Conservation (phyloP, 371 early-diverging fungal species). For the Mucor sp. region DNA sequence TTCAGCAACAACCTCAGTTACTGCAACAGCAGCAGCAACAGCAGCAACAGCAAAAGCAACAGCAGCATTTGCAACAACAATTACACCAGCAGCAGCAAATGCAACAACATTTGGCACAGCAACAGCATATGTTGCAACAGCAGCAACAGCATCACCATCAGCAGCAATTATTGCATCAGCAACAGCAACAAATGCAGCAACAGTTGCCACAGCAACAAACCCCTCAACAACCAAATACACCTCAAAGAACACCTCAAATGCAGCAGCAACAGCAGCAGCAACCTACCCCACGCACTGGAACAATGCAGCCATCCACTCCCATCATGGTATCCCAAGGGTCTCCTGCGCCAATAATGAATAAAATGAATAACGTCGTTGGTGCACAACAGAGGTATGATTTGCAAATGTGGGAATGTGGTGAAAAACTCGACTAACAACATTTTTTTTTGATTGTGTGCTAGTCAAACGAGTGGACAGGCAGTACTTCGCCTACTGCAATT, state of each 20-base stretch:
- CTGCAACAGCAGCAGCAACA: slow-evolving; percentile 21
- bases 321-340: slow-evolving; percentile 28
- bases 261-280: slow-evolving; percentile 4
- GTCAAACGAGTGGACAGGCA: slow-evolving; percentile 36
- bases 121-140: not conserved
- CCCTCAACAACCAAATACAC: slow-evolving; percentile 6
- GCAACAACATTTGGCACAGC: slow-evolving; percentile 9
- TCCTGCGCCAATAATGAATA: slow-evolving; percentile 18
- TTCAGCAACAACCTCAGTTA: slow-evolving; percentile 16
- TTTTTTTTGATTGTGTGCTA: not conserved
- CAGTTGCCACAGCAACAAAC: not conserved
- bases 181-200: slow-evolving; percentile 7
- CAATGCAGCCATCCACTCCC: slow-evolving; percentile 27
- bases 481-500: slow-evolving; percentile 47
- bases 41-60: slow-evolving; percentile 12
- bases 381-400: slow-evolving; percentile 14
- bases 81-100: slow-evolving; percentile 6
- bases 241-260: slow-evolving; percentile 9
- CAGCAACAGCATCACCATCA: slow-evolving; percentile 12
- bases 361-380: not conserved
- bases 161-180: slow-evolving; percentile 14
- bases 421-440: not conserved
- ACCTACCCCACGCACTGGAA: not conserved
- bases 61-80: slow-evolving; percentile 7
- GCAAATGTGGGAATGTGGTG: not conserved